Evolutionary conservation across 768 basidiomycete genomes (phyloP), one percentile per base, ranked within the genome.

Genomic region (Podaxis mareebaensis): DNA sequence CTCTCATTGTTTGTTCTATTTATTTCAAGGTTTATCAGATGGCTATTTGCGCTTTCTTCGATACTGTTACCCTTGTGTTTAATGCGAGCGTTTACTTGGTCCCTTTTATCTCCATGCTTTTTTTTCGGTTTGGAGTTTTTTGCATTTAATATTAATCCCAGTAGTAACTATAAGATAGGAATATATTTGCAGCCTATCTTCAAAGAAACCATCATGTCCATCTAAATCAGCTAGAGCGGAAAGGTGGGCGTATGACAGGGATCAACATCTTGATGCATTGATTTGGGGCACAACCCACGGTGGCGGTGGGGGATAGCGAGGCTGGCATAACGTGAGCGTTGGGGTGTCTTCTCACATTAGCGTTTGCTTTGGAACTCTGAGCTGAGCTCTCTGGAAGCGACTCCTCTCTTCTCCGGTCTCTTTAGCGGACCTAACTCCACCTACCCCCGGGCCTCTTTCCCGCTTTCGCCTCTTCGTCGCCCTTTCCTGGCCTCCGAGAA

Each of bases 401-500:
- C n/a, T 33, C 10, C n/a, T 33, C 10, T n/a, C 11, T 36, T 22
- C 48, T 52, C 44, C 53, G 15, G n/a, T 38, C 8, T 22, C 26
- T 36, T 20, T 44, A 20, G 42, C 53, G 53, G 40, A 48, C 44
- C 61, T 38, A 33, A 15, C 53, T 39, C 53, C 63, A 58, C 36
- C 36, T 22, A 33, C 42, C 15, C 48, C 12, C 30, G 12, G 57
- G 20, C 40, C 46, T 24, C 24, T 44, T 26, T 39, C 17, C 58
- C 48, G 26, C 17, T 38, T 64, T 49, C 53, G 6, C 49, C 53
- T 52, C 60, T 57, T 52, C 62, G 54, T 52, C 62, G 54, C 66
- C 60, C 58, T 46, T 56, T 56, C 54, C 22, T 38, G 54, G 22
- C 36, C 38, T 64, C 66, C 67, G 61, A 61, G 61, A 68, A 64